Percentiles rank a stretch among this genome's conserved stretches.
Evolutionary conservation across 2,329 filamentous ascomycete genomes (phyloP).

Genomic region (Aspergillus niger): DNA sequence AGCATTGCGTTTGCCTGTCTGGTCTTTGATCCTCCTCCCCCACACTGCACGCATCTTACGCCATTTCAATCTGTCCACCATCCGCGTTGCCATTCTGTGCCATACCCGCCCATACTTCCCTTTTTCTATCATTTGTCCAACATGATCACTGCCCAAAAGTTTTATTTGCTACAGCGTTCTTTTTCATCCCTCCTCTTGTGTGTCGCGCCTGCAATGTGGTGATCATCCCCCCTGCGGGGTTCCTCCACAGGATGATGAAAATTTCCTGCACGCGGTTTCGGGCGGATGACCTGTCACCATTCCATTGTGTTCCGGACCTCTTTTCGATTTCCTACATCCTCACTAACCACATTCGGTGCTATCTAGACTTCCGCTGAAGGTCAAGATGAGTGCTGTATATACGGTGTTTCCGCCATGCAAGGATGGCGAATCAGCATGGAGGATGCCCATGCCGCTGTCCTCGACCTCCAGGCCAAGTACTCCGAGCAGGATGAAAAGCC

Average conservation of each 20-base stretch:
- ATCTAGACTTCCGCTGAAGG: conserved; percentile 80
- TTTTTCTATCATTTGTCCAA: background rate
- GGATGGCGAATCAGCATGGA: conserved; percentile 99
- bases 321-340: background rate
- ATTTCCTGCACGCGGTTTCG: conserved; percentile 16
- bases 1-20: conserved; percentile 28
- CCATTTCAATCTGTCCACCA: conserved; percentile 19
- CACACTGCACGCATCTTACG: conserved; percentile 29
- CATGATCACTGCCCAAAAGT: background rate
- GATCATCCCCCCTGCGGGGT: conserved; percentile 18
- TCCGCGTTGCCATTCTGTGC: conserved; percentile 5
- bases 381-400: conserved; percentile 89
- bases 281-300: conserved; percentile 14
- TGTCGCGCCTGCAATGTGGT: conserved; percentile 10
- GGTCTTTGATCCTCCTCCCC: conserved; percentile 26
- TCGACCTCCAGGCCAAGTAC: conserved; percentile 74
- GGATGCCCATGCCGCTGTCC: conserved; percentile 85
- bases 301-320: background rate
- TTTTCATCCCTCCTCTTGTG: background rate
- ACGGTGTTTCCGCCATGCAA: conserved; percentile 97
- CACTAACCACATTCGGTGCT: conserved; percentile 15
- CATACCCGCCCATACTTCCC: conserved; percentile 3
- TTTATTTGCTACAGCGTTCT: background rate
- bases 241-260: conserved; percentile 18
- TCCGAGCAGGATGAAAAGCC: conserved; percentile 55